A percentile compares a stretch with the other conserved stretches of the same genome.
These are phyloP conservation scores for Pyrus betulifolia DNA, from an alignment of 306 rosid genomes.

Conservation along the genomic window DNA sequence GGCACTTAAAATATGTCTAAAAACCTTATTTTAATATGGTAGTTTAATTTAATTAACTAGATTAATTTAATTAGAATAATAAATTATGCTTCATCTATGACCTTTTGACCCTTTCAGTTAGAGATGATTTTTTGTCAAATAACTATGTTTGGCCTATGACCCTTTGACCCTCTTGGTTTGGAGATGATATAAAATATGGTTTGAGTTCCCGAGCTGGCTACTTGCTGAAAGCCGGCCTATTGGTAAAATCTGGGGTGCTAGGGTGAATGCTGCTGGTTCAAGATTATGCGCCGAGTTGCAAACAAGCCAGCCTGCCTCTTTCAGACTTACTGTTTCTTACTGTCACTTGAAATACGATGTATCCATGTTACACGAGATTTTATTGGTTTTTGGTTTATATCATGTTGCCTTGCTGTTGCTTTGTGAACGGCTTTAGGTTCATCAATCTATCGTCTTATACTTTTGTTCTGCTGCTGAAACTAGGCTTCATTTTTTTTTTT, in stretches of 20 bases:
- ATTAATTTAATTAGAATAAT: too few relatives aligned
- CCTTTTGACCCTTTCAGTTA: too few relatives aligned
- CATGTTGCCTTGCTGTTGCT: not conserved
- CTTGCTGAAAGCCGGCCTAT: slow-evolving; percentile 54
- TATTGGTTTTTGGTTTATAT: not conserved
- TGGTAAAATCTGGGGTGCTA: slow-evolving; percentile 46
- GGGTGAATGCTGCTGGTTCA: slow-evolving; percentile 40
- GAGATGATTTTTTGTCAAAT: too few relatives aligned
- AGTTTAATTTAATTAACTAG: too few relatives aligned
- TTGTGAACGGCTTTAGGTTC: not conserved
- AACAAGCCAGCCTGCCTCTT: slow-evolving; percentile 43
- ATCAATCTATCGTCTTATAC: not conserved
- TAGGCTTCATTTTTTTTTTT: not conserved
- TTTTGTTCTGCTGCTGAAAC: not conserved
- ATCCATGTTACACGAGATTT: not conserved
- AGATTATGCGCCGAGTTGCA: slow-evolving; percentile 58
- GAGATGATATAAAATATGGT: too few relatives aligned
- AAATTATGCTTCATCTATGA: too few relatives aligned
- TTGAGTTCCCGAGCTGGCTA: slow-evolving; percentile 15
- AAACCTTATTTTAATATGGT: too few relatives aligned
- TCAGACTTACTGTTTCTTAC: slow-evolving; percentile 25
- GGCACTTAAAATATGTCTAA: too few relatives aligned
- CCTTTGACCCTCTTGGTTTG: too few relatives aligned
- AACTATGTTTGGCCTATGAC: too few relatives aligned
- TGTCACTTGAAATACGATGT: slow-evolving; percentile 40